Evolutionary conservation across 2,329 filamentous ascomycete species (phyloP), one percentile per base, ranked within the genome.

Genomic region (Talaromyces piceae): DNA sequence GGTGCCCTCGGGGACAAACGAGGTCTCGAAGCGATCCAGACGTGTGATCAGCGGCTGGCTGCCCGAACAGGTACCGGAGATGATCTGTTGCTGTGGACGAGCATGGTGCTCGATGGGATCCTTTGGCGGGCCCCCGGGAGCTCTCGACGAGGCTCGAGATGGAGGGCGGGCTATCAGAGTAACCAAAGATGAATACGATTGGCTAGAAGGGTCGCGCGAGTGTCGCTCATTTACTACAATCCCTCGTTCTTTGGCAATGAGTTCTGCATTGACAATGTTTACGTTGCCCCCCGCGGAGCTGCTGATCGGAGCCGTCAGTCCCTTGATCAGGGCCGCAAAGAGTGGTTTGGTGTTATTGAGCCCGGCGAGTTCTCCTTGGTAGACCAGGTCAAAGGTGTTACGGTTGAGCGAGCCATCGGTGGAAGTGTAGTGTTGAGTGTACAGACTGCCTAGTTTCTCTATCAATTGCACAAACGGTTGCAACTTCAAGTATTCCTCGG

Each of bases 221-320:
- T 83, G 83, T 31, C 82, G 82, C 70, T 91, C 88, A 62, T 84
- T 87, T 62, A 93, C 83, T 41, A 84, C 77, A 55, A 93, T 86
- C 2, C 87, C 87, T 58, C 86, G 86, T 59, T 90, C 85, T 56
- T 82, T 84, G 18, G 87, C 87, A 12, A 91, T 79, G 23, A 90
- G 73, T 41, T 82, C 78, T 0, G 87, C 87, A 61, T 93, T 91
- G 59, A 93, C 87, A 54, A 93, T 89, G 69, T 91, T 91, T 59
- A 91, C 83, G 60, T 86, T 84, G 11, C 81, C 66, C 0, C 79
- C 82, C 13, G 20, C 39, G 11, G 39, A 43, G 51, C 83, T 81
- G 51, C 80, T 85, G 57, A 91, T 86, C 1, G 82, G 80, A 1
- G 79, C 77, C 5, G 87, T 77, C 0, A 93, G 76, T 0, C 88